These are phyloP conservation scores for Candida maesae DNA, from an alignment of 805 yeast species.

Conservation along the genomic window DNA sequence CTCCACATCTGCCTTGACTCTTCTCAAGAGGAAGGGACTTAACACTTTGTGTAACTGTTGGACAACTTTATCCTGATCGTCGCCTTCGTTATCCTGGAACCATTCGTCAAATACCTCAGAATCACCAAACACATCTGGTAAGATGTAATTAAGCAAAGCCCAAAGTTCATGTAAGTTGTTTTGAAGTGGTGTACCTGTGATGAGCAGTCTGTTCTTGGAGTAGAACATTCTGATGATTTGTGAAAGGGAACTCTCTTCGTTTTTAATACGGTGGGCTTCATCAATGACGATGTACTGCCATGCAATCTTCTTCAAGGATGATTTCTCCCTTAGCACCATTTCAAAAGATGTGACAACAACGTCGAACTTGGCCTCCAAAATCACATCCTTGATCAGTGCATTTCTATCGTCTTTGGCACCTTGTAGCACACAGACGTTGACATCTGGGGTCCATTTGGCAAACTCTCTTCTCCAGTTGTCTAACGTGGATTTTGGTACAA, in stretches of 20 bases:
- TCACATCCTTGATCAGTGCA: conserved; percentile 50
- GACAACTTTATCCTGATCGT: conserved; percentile 78
- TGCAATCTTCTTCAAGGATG: conserved; percentile 70
- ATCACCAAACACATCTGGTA: conserved; percentile 95
- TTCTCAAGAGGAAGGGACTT: conserved; percentile 81
- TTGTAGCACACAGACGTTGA: conserved; percentile 76
- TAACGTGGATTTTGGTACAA: conserved; percentile 92
- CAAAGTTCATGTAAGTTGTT: conserved; percentile 93
- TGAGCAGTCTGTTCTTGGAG: conserved; percentile 77
- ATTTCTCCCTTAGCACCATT: conserved; percentile 86
- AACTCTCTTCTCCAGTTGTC: conserved; percentile 97
- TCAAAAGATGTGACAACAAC: conserved; percentile 90
- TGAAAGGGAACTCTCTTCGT: conserved; percentile 87
- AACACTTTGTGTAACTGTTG: conserved; percentile 85
- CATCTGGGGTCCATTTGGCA: conserved; percentile 94
- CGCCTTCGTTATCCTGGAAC: conserved; percentile 62
- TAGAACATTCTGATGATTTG: conserved; percentile 88
- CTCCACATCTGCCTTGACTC: conserved; percentile 93
- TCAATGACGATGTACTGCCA: conserved; percentile 96
- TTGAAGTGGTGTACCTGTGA: conserved; percentile 96
- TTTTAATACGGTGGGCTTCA: conserved; percentile 95
- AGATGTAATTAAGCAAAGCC: conserved; percentile 85
- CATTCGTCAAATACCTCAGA: conserved; percentile 87
- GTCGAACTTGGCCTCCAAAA: conserved; percentile 78
- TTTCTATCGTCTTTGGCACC: conserved; percentile 84